A percentile compares a stretch with the other conserved stretches of the same genome.
These are phyloP conservation scores for Funneliformis mosseae DNA, from an alignment of 192 early-diverging fungal species.

Conservation along the genomic window DNA sequence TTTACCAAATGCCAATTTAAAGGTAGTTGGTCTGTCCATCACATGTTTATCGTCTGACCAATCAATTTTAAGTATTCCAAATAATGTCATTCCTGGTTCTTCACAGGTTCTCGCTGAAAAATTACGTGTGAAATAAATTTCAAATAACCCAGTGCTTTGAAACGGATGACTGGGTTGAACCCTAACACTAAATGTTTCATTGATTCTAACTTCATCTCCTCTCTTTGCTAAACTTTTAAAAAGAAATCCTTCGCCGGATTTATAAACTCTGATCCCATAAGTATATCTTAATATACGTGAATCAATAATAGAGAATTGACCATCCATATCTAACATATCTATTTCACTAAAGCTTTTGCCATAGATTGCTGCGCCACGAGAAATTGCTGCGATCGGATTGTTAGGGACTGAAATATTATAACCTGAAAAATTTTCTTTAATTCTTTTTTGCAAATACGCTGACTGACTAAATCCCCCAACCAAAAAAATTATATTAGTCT, in stretches of 20 bases:
- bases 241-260: not conserved
- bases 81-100: not conserved
- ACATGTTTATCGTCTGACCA: not conserved
- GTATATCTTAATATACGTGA: not conserved
- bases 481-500: not conserved
- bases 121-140: not conserved
- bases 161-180: not conserved
- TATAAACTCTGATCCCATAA: not conserved
- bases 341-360: constrained; percentile 37
- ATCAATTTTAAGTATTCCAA: not conserved
- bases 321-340: constrained; percentile 43
- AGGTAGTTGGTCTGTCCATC: not conserved
- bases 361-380: constrained; percentile 39
- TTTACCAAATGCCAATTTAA: not conserved
- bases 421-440: not conserved
- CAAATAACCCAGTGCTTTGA: not conserved
- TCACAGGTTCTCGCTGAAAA: not conserved
- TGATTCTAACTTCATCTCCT: not conserved
- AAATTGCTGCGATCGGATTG: constrained; percentile 51
- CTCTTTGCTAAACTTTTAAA: not conserved
- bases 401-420: constrained; percentile 40
- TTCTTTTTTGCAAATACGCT: not conserved
- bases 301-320: constrained; percentile 26
- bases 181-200: not conserved
- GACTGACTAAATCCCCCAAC: not conserved